Conservation (phyloP, 192 early-diverging fungal genomes). For the Coemansia sp. region DNA sequence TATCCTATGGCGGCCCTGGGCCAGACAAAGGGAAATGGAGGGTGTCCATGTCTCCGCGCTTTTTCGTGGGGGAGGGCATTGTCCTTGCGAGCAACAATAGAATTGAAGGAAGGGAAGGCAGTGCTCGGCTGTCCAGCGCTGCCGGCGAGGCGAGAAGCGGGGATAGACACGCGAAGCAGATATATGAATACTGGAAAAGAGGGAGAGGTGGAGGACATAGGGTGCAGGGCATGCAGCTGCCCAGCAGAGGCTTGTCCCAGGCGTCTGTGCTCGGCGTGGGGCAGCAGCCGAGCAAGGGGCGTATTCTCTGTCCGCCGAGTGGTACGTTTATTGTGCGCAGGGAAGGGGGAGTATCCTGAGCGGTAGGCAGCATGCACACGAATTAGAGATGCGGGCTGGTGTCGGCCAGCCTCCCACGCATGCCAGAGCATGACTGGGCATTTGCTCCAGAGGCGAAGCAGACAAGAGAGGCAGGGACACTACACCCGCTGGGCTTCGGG, state of each 20-base stretch:
- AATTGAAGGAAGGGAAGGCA: neutral
- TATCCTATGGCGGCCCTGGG: neutral
- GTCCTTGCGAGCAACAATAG: neutral
- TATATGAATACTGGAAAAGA: neutral
- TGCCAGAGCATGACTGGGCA: conserved; percentile 2
- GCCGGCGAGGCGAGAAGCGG: neutral
- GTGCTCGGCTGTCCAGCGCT: neutral
- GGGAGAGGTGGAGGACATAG: neutral
- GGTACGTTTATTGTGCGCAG: neutral
- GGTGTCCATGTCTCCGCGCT: neutral
- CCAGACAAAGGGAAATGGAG: neutral
- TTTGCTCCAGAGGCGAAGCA: neutral
- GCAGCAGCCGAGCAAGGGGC: neutral
- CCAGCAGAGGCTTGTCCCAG: neutral
- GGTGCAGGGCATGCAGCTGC: neutral
- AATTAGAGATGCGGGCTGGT: conserved; percentile 2
- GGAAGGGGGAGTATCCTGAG: neutral
- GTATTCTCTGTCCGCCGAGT: neutral
- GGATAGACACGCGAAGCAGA: neutral
- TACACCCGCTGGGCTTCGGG: conserved; percentile 1
- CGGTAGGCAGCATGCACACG: conserved; percentile 1
- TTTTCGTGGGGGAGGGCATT: neutral
- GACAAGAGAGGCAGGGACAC: neutral
- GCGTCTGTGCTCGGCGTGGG: neutral
- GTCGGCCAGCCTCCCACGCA: conserved; percentile 2